phyloP scores from a whole-genome alignment of 495 filamentous ascomycete genomes.

The Podospora australis region DNA sequence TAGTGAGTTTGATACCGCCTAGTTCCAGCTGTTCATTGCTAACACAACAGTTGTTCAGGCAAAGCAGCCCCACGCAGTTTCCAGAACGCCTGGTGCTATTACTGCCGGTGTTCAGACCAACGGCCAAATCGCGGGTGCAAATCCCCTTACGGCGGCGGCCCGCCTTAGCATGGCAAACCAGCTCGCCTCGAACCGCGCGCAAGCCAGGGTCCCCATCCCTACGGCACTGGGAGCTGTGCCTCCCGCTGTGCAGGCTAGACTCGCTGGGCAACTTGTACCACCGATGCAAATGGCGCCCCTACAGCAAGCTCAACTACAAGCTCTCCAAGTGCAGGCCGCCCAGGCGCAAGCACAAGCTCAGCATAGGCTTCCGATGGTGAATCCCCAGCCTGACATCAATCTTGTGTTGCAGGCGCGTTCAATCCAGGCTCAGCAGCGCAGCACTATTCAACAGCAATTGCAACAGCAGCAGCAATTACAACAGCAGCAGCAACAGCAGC shows the following conservation, averaged over 20 bases:
- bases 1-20: constrained; percentile 39
- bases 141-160: constrained; percentile 28
- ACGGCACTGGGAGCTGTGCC: constrained; percentile 35
- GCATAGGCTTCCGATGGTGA: constrained; percentile 58
- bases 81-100: constrained; percentile 34
- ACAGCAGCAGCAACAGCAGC: constrained; percentile 20
- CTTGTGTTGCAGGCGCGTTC: constrained; percentile 51
- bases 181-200: constrained; percentile 28
- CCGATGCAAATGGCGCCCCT: constrained; percentile 62
- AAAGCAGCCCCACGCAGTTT: constrained; percentile 31
- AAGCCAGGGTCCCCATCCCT: constrained; percentile 36
- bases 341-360: no score
- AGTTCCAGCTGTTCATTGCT: constrained; percentile 14
- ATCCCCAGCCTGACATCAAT: constrained; percentile 52
- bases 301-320: constrained; percentile 65
- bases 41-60: constrained; percentile 27
- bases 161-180: constrained; percentile 33
- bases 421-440: constrained; percentile 58
- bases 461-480: constrained; percentile 15
- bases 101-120: constrained; percentile 26
- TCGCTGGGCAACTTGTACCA: constrained; percentile 44
- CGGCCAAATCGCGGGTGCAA: constrained; percentile 35
- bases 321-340: no score
- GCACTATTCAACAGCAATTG: constrained; percentile 49
- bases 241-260: constrained; percentile 32